These are phyloP conservation scores for Thalassiosira ordinaria DNA, from an alignment of 352 stramenopile species.

Conservation along the genomic window DNA sequence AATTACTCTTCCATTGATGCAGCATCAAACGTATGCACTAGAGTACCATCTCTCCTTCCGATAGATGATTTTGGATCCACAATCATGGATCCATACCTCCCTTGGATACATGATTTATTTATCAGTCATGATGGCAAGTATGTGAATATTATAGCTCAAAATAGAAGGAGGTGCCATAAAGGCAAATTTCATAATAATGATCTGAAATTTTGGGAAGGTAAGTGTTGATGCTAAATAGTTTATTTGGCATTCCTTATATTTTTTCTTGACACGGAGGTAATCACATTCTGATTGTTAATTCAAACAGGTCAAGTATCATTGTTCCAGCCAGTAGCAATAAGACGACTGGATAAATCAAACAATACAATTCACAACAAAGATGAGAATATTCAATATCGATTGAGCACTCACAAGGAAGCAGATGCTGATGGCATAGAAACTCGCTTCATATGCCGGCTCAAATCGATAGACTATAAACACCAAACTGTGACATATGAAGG, in stretches of 20 bases:
- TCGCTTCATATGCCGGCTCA: constrained; percentile 75
- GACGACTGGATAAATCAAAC: constrained; percentile 22
- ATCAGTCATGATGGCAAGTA: constrained; percentile 37
- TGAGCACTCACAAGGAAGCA: constrained; percentile 58
- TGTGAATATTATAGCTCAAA: constrained; percentile 79
- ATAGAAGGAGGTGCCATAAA: constrained; percentile 77
- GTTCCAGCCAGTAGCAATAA: constrained; percentile 72
- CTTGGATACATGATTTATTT: constrained; percentile 84
- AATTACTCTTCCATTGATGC: constrained; percentile 14
- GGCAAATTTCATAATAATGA: constrained; percentile 51
- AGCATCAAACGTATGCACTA: constrained; percentile 29
- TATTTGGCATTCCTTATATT: no score
- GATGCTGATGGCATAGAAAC: constrained; percentile 61
- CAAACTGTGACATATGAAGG: constrained; percentile 44
- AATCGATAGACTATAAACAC: constrained; percentile 30
- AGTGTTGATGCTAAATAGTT: no score
- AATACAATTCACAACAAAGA: constrained; percentile 3
- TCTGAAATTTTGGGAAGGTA: constrained; percentile 73
- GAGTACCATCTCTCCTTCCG: constrained; percentile 42
- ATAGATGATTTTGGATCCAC: constrained; percentile 47
- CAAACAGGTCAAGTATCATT: constrained; percentile 75
- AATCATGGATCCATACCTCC: constrained; percentile 71
- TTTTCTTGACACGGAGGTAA: no score
- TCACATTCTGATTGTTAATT: no score
- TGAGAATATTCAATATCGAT: constrained; percentile 45